A percentile compares a stretch with the other conserved stretches of the same genome.
phyloP scores from a whole-genome alignment of 1,284 basidiomycete species.

The Puccinia triticina region DNA sequence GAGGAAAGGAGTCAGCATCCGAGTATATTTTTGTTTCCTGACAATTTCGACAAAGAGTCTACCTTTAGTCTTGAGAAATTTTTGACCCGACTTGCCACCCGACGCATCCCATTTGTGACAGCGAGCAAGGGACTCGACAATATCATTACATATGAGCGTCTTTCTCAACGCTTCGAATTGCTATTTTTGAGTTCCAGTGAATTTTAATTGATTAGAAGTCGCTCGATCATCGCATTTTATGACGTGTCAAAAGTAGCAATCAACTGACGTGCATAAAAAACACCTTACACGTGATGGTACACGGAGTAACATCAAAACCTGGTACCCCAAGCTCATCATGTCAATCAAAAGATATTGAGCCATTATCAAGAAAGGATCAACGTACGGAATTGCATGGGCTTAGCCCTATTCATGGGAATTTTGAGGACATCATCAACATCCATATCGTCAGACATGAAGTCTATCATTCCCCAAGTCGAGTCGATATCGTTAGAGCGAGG shows the following conservation, averaged over 20 bases:
- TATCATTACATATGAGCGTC: slow-evolving; percentile 89
- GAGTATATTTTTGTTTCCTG: neutral
- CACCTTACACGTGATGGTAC: slow-evolving; percentile 51
- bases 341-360: neutral
- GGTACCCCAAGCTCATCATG: neutral
- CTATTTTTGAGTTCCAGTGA: slow-evolving; percentile 67
- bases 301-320: slow-evolving; percentile 50
- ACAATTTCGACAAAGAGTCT: slow-evolving; percentile 50
- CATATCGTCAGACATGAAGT: slow-evolving; percentile 52
- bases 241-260: neutral
- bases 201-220: slow-evolving; percentile 13
- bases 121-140: slow-evolving; percentile 86
- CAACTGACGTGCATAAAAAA: slow-evolving; percentile 52
- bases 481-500: slow-evolving; percentile 66
- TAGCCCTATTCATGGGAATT: slow-evolving; percentile 52
- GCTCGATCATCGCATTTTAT: neutral
- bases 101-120: slow-evolving; percentile 95
- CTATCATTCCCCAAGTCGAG: slow-evolving; percentile 55
- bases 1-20: neutral
- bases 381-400: slow-evolving; percentile 51
- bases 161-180: slow-evolving; percentile 93
- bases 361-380: neutral
- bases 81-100: slow-evolving; percentile 95
- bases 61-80: slow-evolving; percentile 94
- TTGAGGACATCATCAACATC: slow-evolving; percentile 71